phyloP scores from a whole-genome alignment of 805 yeast genomes.

The Nakazawaea populi region DNA sequence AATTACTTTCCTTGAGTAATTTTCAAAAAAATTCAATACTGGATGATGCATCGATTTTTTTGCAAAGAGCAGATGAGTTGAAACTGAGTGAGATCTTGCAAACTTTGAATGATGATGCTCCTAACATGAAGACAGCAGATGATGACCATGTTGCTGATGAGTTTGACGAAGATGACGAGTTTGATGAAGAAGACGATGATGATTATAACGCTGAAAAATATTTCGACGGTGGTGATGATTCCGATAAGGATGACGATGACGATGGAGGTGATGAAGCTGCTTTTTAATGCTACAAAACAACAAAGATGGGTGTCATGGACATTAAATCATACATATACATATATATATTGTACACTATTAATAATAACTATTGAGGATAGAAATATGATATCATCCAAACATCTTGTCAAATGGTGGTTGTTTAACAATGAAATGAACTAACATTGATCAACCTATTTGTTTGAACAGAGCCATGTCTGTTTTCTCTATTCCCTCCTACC shows the following conservation, averaged over 20 bases:
- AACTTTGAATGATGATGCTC: slow-evolving; percentile 32
- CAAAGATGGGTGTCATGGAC: too few relatives aligned
- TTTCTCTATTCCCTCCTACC: slow-evolving; percentile 8
- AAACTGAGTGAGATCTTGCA: slow-evolving; percentile 24
- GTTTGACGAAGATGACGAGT: slow-evolving; percentile 57
- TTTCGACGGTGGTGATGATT: slow-evolving; percentile 69
- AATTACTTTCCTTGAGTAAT: slow-evolving; percentile 35
- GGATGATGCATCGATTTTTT: slow-evolving; percentile 1
- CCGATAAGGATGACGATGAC: slow-evolving; percentile 43
- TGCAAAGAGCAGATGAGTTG: slow-evolving; percentile 15
- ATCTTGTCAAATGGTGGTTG: too few relatives aligned
- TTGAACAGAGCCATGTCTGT: too few relatives aligned
- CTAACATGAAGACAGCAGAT: slow-evolving; percentile 19
- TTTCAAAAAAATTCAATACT: slow-evolving; percentile 23
- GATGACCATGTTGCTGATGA: slow-evolving; percentile 35
- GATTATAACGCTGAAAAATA: slow-evolving; percentile 78
- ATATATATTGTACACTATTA: too few relatives aligned
- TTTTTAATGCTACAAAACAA: slow-evolving; percentile 28
- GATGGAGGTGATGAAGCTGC: slow-evolving; percentile 71
- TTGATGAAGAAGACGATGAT: slow-evolving; percentile 70
- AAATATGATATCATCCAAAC: too few relatives aligned
- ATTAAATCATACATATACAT: too few relatives aligned
- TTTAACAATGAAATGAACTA: too few relatives aligned
- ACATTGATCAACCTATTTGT: too few relatives aligned
- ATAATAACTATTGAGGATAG: too few relatives aligned